phyloP scores from a whole-genome alignment of 148 eudicot genomes.

The Vaccinium corymbosum region DNA sequence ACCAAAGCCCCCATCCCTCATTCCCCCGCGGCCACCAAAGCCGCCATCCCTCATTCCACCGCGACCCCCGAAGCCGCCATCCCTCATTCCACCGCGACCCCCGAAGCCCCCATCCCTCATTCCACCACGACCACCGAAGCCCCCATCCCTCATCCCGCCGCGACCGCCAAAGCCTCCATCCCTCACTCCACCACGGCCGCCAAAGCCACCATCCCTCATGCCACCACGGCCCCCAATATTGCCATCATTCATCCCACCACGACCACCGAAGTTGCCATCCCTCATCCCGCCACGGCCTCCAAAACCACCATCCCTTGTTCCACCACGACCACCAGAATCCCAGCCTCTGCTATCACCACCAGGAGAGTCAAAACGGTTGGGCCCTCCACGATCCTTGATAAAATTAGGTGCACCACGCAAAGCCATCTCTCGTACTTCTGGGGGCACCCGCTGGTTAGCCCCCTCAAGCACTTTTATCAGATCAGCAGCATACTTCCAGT shows the following conservation, averaged over 20 bases:
- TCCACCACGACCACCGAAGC: slow-evolving; percentile 51
- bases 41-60: slow-evolving; percentile 47
- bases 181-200: slow-evolving; percentile 45
- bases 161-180: slow-evolving; percentile 37
- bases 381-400: slow-evolving; percentile 52
- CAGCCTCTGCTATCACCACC: slow-evolving; percentile 57
- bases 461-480: slow-evolving; percentile 85
- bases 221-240: slow-evolving; percentile 62
- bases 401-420: slow-evolving; percentile 63
- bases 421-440: slow-evolving; percentile 78
- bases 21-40: slow-evolving; percentile 38
- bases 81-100: slow-evolving; percentile 43
- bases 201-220: slow-evolving; percentile 47
- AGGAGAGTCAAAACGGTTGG: slow-evolving; percentile 56
- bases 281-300: slow-evolving; percentile 48
- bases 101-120: slow-evolving; percentile 50
- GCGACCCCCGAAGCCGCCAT: slow-evolving; percentile 33
- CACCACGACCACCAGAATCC: slow-evolving; percentile 75
- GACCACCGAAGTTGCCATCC: slow-evolving; percentile 41
- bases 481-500: slow-evolving; percentile 86
- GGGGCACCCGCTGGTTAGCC: slow-evolving; percentile 89
- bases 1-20: not conserved
- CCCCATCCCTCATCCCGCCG: slow-evolving; percentile 47
- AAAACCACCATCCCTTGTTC: slow-evolving; percentile 53
- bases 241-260: slow-evolving; percentile 42